phyloP scores from a whole-genome alignment of 306 rosid genomes.

The Vigna mungo region DNA sequence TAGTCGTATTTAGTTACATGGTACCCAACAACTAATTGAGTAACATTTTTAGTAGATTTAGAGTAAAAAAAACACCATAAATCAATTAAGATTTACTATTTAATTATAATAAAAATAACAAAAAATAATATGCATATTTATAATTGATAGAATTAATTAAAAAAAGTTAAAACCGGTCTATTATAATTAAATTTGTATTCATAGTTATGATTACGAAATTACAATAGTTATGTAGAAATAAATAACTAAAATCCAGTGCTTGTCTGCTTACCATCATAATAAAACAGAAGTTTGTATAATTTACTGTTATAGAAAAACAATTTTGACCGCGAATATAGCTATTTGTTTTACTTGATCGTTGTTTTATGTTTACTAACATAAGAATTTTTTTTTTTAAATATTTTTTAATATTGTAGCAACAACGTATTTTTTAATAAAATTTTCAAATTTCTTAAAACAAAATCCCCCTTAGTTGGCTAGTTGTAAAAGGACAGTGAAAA shows the following conservation, averaged over 20 bases:
- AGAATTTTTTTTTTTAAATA: too few relatives aligned
- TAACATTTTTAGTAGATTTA: neutral
- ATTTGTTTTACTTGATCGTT: neutral
- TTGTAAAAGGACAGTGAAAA: constrained; percentile 14
- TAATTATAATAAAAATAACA: neutral
- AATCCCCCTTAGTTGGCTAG: neutral
- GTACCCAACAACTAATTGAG: neutral
- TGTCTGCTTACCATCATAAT: neutral
- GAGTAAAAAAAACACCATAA: neutral
- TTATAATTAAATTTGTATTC: neutral
- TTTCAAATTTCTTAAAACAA: neutral
- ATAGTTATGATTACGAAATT: neutral
- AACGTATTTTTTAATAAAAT: neutral
- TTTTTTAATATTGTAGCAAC: neutral
- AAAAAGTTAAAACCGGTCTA: neutral
- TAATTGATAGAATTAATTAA: neutral
- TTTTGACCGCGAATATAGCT: neutral
- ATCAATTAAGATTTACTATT: neutral
- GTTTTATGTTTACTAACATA: neutral
- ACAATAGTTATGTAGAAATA: neutral
- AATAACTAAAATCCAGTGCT: neutral
- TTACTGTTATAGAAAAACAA: neutral
- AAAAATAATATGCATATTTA: neutral
- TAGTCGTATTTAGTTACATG: neutral
- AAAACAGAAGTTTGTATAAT: neutral